Percentiles rank a stretch among this genome's conserved stretches.
Conservation (phyloP, 2,329 filamentous ascomycete genomes). For the Curvularia sp. region DNA sequence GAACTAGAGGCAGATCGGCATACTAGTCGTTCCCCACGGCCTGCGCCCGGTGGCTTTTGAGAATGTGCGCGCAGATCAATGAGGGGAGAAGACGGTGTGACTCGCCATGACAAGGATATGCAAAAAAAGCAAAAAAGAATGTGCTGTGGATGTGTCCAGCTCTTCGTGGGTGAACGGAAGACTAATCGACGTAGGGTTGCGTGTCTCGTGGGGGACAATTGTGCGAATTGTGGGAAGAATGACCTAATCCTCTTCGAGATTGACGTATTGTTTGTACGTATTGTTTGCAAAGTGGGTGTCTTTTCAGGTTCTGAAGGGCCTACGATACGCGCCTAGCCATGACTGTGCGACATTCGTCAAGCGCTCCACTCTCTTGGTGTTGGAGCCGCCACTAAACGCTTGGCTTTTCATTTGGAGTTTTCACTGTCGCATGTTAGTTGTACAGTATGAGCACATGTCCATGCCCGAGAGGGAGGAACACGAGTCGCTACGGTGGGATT, state of each 20-base stretch:
- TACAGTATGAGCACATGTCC: slow-evolving; percentile 1
- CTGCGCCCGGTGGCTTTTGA: slow-evolving; percentile 2
- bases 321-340: slow-evolving; percentile 1
- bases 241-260: slow-evolving; percentile 3
- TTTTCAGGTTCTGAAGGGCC: not conserved
- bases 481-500: slow-evolving; percentile 1
- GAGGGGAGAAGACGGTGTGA: slow-evolving; percentile 6
- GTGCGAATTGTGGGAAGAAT: slow-evolving; percentile 3
- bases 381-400: slow-evolving; percentile 13
- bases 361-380: slow-evolving; percentile 13
- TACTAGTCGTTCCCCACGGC: slow-evolving; percentile 7
- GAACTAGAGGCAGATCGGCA: slow-evolving; percentile 16
- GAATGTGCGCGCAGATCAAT: slow-evolving; percentile 6
- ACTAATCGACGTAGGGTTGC: slow-evolving; percentile 1
- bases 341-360: slow-evolving; percentile 13
- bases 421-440: slow-evolving; percentile 1
- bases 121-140: slow-evolving; percentile 2
- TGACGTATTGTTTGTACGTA: not conserved
- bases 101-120: not conserved
- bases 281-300: slow-evolving; percentile 1
- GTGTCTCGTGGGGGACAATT: not conserved
- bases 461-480: not conserved
- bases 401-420: slow-evolving; percentile 9
- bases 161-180: not conserved
- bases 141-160: not conserved